A percentile compares a stretch with the other conserved stretches of the same genome.
Evolutionary conservation across 768 basidiomycete genomes (phyloP).

Genomic region (Heimioporus sp.): DNA sequence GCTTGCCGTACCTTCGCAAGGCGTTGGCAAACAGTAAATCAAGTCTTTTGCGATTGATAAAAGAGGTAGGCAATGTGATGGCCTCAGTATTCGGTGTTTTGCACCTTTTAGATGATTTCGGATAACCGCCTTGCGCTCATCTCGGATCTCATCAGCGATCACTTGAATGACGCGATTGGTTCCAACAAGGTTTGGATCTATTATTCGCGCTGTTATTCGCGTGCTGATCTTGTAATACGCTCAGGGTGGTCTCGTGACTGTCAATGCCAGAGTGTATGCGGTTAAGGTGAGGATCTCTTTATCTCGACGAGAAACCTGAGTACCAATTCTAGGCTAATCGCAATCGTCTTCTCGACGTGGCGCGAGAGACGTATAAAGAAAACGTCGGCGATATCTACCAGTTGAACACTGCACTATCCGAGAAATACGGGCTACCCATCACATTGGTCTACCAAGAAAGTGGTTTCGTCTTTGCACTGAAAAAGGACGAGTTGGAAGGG

Average conservation of each 20-base stretch:
- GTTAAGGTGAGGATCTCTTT: slow-evolving; percentile 51
- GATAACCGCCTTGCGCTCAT: slow-evolving; percentile 72
- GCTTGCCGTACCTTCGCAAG: slow-evolving; percentile 59
- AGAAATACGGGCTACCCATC: slow-evolving; percentile 64
- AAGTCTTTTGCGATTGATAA: slow-evolving; percentile 59
- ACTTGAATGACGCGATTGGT: slow-evolving; percentile 71
- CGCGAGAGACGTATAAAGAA: slow-evolving; percentile 92
- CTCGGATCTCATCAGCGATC: slow-evolving; percentile 52
- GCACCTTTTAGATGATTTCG: slow-evolving; percentile 55
- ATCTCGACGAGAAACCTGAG: background rate
- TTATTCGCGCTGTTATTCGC: background rate
- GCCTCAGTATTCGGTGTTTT: background rate
- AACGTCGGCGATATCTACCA: slow-evolving; percentile 86
- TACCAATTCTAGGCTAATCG: slow-evolving; percentile 54
- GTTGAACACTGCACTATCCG: slow-evolving; percentile 55
- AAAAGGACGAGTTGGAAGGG: slow-evolving; percentile 51
- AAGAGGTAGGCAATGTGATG: slow-evolving; percentile 42
- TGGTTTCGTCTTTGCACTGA: slow-evolving; percentile 72
- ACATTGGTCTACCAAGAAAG: slow-evolving; percentile 67
- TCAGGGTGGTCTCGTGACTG: slow-evolving; percentile 68
- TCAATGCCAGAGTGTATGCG: slow-evolving; percentile 86
- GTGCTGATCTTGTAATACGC: background rate
- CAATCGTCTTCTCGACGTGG: slow-evolving; percentile 88
- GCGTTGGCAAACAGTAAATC: slow-evolving; percentile 59
- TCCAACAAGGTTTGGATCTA: slow-evolving; percentile 51